phyloP scores from a whole-genome alignment of 176 grass and related monocot genomes.

The Lolium perenne region DNA sequence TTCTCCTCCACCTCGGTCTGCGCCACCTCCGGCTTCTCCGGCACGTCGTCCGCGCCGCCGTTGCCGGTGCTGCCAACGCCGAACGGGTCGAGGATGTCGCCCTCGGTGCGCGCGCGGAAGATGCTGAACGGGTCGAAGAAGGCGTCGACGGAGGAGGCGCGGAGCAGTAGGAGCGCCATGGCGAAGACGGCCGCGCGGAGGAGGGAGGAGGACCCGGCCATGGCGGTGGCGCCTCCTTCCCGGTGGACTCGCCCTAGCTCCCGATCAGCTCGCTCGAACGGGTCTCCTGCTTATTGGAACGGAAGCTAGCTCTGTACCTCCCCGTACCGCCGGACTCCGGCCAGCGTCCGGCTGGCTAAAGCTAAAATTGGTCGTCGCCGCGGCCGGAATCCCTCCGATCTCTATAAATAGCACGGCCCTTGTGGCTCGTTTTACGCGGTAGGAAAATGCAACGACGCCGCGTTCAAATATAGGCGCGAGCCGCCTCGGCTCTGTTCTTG shows the following conservation, averaged over 20 bases:
- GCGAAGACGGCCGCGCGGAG: constrained; percentile 20
- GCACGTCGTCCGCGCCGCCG: constrained; percentile 1
- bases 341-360: background rate
- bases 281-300: background rate
- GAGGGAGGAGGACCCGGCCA: constrained; percentile 32
- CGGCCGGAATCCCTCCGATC: background rate
- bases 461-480: constrained; percentile 15
- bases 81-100: constrained; percentile 48
- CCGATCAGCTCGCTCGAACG: background rate
- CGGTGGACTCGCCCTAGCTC: background rate
- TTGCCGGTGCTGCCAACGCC: background rate
- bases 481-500: background rate
- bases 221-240: constrained; percentile 27
- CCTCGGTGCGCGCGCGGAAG: constrained; percentile 26
- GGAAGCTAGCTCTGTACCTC: background rate
- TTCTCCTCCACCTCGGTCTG: constrained; percentile 50
- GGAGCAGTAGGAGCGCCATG: constrained; percentile 24
- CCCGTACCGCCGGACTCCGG: background rate
- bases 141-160: constrained; percentile 39
- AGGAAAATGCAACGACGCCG: background rate
- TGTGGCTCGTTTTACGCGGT: background rate
- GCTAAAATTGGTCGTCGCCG: constrained; percentile 27
- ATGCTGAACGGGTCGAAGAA: constrained; percentile 52
- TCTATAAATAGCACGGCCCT: background rate
- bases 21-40: background rate